Evolutionary conservation across 352 stramenopile species (phyloP), one percentile per base, ranked within the genome.

Genomic region (Peronospora farinosa): DNA sequence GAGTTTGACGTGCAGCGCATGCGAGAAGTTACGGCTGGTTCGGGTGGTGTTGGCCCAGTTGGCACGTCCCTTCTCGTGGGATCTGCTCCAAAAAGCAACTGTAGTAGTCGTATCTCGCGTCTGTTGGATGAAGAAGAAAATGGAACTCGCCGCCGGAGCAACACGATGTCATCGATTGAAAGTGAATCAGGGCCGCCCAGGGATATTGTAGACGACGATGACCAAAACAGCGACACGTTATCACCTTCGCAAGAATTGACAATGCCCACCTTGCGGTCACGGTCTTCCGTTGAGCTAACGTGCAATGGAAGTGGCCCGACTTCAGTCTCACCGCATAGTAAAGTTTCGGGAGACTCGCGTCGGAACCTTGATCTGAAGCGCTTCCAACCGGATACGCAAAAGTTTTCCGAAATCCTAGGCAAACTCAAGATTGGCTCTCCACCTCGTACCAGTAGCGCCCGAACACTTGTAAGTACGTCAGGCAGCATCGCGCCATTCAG

Each of bases 401-500:
- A 82, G 46, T 90, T 87, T 64, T 72, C 72, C 3, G 78, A 90
- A 53, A 84, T 90, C 41, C 50, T 90, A 17, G 67, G 74, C 51
- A 82, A 83, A 16, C 69, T 90, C 38, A 86, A 86, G 51, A 68
- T 82, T 19, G 54, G 65, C 13, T 80, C 72, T 16, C 58, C 67
- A 16, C 57, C 66, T 30, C 57, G 60, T 43, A 50, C 72, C 40
- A 65, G 59, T 36, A 73, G 66, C 16, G 51, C 40, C 2, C 47
- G 54, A 13, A 28, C 37, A 25, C 40, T 49, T 15, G 30, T 61
- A 11, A 67, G 38, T 32, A 49, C 42, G 23, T 61, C 54, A 12
- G 48, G 57, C 36, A 69, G 16, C 60, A 69, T 62, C 51, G 54
- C 30, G 45, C 64, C 47, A 19, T 71, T 60, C 45, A 56, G 6